Base-by-base conservation (phyloP, 495 filamentous ascomycete genomes). In the Astrocystis sublimbata region DNA sequence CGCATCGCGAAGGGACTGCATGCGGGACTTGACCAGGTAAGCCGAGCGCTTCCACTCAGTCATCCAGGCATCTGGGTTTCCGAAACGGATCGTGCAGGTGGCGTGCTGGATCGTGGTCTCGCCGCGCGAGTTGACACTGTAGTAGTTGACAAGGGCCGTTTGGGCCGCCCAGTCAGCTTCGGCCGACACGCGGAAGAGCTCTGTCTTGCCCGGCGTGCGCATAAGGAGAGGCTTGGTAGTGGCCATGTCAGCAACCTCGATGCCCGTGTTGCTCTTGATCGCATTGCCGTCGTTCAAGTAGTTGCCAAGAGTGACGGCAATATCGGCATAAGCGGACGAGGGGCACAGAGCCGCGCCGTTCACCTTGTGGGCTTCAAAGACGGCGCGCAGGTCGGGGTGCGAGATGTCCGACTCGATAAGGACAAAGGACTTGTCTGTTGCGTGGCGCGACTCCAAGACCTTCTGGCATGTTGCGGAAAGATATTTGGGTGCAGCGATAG, bases 191-290 rank as follows among this genome's bases (percentile, higher is more conserved):
- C n/a, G 49, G 30, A 52, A 35, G 7, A 82, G 71, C 46, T 85
- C 79, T 53, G 77, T 70, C 38, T 41, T 41, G 24, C 75, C 74
- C 0, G 43, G 67, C 31, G 69, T 67, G 63, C 75, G 78, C 23
- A 77, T 77, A 49, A 86, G 82, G 2, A 85, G 71, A n/a, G 83
- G 74, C 62, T 83, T 85, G 9, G 79, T 75, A 15, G 83, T 79
- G 5, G 69, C 67, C 70, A 86, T 78, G 28, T 83, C 71, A 38
- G 73, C 75, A 26, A 81, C 75, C 62, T 82, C 74, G 36, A 81
- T 63, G 3, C 68, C 71, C 26, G 66, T 64, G 1, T 69, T 69
- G 51, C 75, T 73, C 46, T 64, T 68, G 12, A 47, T 23, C 19
- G 15, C 8, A 21, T 24, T 21, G 19, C 43, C n/a, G 2, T 47